phyloP scores from a whole-genome alignment of 1,139 yeast species.

The Protomyces inouyei region DNA sequence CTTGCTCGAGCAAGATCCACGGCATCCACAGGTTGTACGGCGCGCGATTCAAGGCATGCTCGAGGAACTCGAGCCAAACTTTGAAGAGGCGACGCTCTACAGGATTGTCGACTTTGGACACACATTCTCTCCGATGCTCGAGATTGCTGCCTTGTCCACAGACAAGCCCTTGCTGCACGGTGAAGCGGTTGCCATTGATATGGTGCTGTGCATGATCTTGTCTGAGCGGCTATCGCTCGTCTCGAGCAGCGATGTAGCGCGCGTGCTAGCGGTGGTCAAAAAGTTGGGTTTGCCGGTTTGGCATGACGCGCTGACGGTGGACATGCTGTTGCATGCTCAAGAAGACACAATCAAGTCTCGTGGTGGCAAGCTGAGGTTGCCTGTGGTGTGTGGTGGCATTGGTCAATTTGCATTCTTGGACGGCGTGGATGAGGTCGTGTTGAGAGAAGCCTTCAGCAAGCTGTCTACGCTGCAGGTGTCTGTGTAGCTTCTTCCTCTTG shows the following conservation, averaged over 20 bases:
- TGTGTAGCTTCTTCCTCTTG: not conserved
- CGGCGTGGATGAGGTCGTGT: slow-evolving; percentile 5
- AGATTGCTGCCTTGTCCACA: slow-evolving; percentile 23
- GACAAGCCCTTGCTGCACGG: slow-evolving; percentile 25
- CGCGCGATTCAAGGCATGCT: slow-evolving; percentile 27
- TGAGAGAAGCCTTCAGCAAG: slow-evolving; percentile 10
- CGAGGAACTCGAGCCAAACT: slow-evolving; percentile 25
- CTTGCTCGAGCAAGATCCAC: slow-evolving; percentile 6
- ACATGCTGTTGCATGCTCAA: slow-evolving; percentile 11
- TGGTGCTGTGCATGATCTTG: slow-evolving; percentile 24
- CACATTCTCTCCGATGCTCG: slow-evolving; percentile 24
- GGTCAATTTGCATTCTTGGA: slow-evolving; percentile 23
- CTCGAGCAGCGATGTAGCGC: slow-evolving; percentile 12
- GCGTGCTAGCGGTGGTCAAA: slow-evolving; percentile 22
- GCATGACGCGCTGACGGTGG: slow-evolving; percentile 19
- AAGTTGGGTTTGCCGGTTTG: slow-evolving; percentile 15
- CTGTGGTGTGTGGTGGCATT: slow-evolving; percentile 16
- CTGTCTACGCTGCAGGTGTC: not conserved
- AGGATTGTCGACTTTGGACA: slow-evolving; percentile 26
- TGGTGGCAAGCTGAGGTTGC: slow-evolving; percentile 22
- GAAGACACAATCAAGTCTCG: slow-evolving; percentile 17
- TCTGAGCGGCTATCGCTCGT: slow-evolving; percentile 14
- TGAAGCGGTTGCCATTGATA: slow-evolving; percentile 24
- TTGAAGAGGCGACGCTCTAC: slow-evolving; percentile 24
- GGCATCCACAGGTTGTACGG: slow-evolving; percentile 7